Evolutionary conservation across 257 asterid species (phyloP).

Genomic region (Avicennia marina): DNA sequence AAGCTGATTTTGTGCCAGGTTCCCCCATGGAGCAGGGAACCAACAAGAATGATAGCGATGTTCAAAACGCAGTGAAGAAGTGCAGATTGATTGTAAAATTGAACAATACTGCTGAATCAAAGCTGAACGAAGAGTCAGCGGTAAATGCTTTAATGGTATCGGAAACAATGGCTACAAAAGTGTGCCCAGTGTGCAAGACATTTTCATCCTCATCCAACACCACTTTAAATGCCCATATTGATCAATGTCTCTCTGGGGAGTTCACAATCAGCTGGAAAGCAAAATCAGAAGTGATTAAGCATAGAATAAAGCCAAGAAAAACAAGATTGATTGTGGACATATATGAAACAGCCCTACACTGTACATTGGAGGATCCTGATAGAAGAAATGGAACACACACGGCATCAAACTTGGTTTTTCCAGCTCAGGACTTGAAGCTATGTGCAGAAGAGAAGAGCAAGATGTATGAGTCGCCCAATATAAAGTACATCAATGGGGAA

Average conservation of each 20-base stretch:
- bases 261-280: slow-evolving; percentile 37
- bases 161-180: slow-evolving; percentile 82
- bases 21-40: slow-evolving; percentile 19
- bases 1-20: slow-evolving; percentile 20
- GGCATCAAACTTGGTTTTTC: slow-evolving; percentile 44
- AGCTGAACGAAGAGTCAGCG: slow-evolving; percentile 31
- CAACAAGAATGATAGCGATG: slow-evolving; percentile 26
- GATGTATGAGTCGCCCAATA: slow-evolving; percentile 31
- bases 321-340: slow-evolving; percentile 69
- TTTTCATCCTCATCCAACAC: slow-evolving; percentile 94
- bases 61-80: slow-evolving; percentile 36
- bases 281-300: slow-evolving; percentile 48
- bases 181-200: slow-evolving; percentile 93
- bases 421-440: slow-evolving; percentile 37
- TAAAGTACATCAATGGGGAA: slow-evolving; percentile 31
- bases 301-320: slow-evolving; percentile 70
- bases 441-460: slow-evolving; percentile 30
- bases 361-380: slow-evolving; percentile 81
- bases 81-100: slow-evolving; percentile 49
- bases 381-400: slow-evolving; percentile 75
- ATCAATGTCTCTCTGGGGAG: slow-evolving; percentile 87
- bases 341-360: slow-evolving; percentile 53
- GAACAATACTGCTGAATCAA: slow-evolving; percentile 35
- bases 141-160: slow-evolving; percentile 33
- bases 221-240: slow-evolving; percentile 93